These are phyloP conservation scores for Ceratobasidium sp. DNA, from an alignment of 1,284 basidiomycete species.

Conservation along the genomic window DNA sequence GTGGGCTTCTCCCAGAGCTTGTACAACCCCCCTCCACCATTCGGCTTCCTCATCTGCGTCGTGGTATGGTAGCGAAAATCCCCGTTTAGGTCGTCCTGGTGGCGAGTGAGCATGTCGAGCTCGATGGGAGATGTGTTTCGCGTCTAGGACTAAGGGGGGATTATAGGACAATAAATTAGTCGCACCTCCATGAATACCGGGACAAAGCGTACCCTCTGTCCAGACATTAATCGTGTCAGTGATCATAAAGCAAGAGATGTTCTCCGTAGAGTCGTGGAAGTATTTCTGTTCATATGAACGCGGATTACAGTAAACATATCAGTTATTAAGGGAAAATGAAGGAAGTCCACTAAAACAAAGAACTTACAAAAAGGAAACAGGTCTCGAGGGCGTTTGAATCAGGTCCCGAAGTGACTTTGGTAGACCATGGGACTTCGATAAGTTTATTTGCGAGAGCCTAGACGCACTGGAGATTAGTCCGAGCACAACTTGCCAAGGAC, in stretches of 20 bases:
- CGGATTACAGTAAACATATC: no score
- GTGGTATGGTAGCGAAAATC: constrained; percentile 37
- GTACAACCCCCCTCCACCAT: constrained; percentile 36
- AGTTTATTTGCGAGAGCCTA: no score
- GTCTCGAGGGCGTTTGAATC: no score
- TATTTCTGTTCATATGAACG: constrained; percentile 22
- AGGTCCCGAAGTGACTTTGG: no score
- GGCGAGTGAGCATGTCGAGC: constrained; percentile 36
- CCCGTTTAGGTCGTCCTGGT: constrained; percentile 9
- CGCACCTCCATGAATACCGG: constrained; percentile 6
- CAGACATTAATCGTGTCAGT: constrained; percentile 38
- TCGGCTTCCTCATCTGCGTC: constrained; percentile 38
- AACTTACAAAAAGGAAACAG: no score
- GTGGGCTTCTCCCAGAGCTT: constrained; percentile 13
- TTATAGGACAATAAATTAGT: no score
- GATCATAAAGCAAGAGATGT: constrained; percentile 25
- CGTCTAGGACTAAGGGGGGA: constrained; percentile 15
- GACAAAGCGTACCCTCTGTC: constrained; percentile 32
- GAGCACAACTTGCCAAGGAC: no score
- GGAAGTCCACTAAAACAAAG: no score
- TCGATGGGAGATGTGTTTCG: constrained; percentile 36
- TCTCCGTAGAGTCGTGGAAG: constrained; percentile 1
- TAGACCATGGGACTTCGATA: no score
- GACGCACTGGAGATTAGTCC: no score
- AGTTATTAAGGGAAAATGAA: no score